A percentile compares a stretch with the other conserved stretches of the same genome.
Conservation (phyloP, 176 grass and related monocot species). For the Neostapfia colusana region DNA sequence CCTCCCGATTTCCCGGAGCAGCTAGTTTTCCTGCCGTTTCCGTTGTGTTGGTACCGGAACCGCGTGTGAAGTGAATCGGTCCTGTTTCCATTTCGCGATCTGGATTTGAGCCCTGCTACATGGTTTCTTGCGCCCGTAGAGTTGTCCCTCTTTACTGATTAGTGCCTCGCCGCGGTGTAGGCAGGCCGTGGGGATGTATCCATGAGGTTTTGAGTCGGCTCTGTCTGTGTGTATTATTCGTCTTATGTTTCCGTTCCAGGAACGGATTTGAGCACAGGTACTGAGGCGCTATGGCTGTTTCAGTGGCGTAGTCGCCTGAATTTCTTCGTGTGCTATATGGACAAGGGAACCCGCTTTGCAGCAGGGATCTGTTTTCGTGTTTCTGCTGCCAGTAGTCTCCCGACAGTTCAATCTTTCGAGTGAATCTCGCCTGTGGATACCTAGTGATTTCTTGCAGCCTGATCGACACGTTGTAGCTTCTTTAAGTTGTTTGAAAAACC, state of each 20-base stretch:
- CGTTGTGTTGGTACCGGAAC: neutral
- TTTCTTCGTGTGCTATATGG: constrained; percentile 21
- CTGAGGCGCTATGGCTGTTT: constrained; percentile 32
- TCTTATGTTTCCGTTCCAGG: neutral
- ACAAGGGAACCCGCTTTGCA: constrained; percentile 48
- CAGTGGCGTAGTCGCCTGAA: constrained; percentile 12
- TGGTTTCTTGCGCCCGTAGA: neutral
- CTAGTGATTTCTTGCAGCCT: neutral
- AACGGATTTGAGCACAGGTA: constrained; percentile 28
- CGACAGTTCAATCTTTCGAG: neutral
- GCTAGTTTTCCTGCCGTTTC: neutral
- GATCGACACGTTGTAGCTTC: neutral
- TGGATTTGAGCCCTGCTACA: neutral
- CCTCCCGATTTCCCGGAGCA: neutral
- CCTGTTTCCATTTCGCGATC: neutral
- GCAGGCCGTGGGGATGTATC: neutral
- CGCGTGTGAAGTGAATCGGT: too few relatives aligned
- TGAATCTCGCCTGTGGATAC: neutral
- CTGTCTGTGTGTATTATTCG: too few relatives aligned
- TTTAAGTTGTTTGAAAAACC: neutral
- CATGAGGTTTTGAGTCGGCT: neutral
- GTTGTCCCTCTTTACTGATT: neutral
- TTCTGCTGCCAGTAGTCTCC: constrained; percentile 46
- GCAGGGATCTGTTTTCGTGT: neutral
- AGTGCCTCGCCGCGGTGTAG: neutral